A percentile compares a stretch with the other conserved stretches of the same genome.
Conservation (phyloP, 352 stramenopile genomes). For the Peronosclerospora sorghi region DNA sequence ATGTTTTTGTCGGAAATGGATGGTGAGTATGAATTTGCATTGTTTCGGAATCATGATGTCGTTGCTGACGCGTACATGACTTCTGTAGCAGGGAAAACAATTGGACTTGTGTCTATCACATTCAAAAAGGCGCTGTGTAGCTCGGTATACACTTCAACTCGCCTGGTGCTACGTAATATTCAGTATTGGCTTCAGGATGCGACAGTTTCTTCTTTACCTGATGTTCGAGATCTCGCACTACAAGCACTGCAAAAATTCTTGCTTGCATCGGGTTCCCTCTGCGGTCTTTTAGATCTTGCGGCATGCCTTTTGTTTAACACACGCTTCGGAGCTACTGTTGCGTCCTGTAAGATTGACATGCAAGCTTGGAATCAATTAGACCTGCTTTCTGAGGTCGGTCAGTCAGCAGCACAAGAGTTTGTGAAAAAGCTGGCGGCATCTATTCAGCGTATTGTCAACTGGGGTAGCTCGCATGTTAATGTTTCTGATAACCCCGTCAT, state of each 20-base stretch:
- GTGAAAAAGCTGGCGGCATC: constrained; percentile 30
- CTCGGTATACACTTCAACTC: constrained; percentile 35
- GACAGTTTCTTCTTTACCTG: constrained; percentile 29
- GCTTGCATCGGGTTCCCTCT: constrained; percentile 72
- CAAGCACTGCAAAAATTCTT: constrained; percentile 46
- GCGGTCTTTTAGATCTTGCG: constrained; percentile 60
- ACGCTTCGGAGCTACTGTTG: neutral
- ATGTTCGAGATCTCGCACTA: constrained; percentile 52
- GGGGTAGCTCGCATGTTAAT: constrained; percentile 15
- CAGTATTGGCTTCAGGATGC: constrained; percentile 60
- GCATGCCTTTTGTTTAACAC: constrained; percentile 52
- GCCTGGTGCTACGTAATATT: constrained; percentile 44
- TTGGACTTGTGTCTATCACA: constrained; percentile 35
- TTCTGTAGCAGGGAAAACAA: constrained; percentile 20
- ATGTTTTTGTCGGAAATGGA: constrained; percentile 19
- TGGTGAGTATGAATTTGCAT: constrained; percentile 13
- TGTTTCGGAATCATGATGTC: neutral
- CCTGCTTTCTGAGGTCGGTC: constrained; percentile 31
- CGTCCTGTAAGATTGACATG: constrained; percentile 17
- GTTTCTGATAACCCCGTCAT: constrained; percentile 41
- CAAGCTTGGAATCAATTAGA: constrained; percentile 51
- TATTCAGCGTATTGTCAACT: constrained; percentile 46
- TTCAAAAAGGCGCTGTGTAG: constrained; percentile 42
- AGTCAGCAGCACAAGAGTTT: constrained; percentile 30
- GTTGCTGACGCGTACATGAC: constrained; percentile 2